Evolutionary conservation across 2,329 filamentous ascomycete species (phyloP), one percentile per base, ranked within the genome.

Genomic region (Camptophora hylomeconis): DNA sequence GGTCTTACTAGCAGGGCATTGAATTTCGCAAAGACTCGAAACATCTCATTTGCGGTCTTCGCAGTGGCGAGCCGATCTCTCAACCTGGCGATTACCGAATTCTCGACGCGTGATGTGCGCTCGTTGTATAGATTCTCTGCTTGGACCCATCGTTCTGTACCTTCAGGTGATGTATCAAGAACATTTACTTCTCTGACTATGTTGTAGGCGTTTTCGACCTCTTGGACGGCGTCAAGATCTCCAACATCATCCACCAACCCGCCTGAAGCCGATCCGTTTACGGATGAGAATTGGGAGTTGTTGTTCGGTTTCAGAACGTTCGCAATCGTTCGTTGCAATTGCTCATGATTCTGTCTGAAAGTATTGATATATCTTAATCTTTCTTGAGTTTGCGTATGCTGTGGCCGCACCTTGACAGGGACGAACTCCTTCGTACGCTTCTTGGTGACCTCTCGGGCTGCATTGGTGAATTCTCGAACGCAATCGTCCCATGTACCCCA

Each of bases 21-120:
- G 69, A 99, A 99, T 52, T 95, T 95, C 30, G 89, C 95, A 54
- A 98, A 98, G 37, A 99, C 89, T 31, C 92, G 80, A 55, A 99
- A 99, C 89, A 98, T 99, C 57, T 98, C 92, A 50, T 92, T 95
- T 21, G 89, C 89, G 38, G 84, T 93, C 65, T 92, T 94, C 8
- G 89, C 87, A 5, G 84, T 93, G 9, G 86, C 89, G 32, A 98
- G 68, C 34, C 89, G 80, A 56, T 98, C 89, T 47, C 89, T 72
- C 17, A 98, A 66, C 30, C 84, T 72, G 18, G 89, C 84, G 52
- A 99, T 99, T 54, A 99, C 98, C 3, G 89, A 94, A 57, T 98
- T 98, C 53, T 99, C 89, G 4, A 99, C 89, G 36, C 89, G 75
- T 11, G 89, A 87, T 7, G 92, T 98, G 20, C 92, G 79, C 53